These are phyloP conservation scores for Omphalea diandra DNA, from an alignment of 441 rosid genomes.

Conservation along the genomic window DNA sequence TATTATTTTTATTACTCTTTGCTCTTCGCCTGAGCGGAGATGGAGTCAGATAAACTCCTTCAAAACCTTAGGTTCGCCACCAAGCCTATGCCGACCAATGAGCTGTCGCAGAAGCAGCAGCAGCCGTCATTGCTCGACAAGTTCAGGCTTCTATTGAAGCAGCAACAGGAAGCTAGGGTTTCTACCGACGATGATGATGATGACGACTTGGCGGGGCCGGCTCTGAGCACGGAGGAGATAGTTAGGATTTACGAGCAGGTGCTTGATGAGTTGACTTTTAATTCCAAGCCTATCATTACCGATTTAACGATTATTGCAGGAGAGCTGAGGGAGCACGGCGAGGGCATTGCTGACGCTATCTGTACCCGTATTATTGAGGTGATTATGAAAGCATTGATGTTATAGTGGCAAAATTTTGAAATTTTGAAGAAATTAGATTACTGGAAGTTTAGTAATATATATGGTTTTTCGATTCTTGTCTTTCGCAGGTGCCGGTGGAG, in stretches of 20 bases:
- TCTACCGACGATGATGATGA: slow-evolving; percentile 35
- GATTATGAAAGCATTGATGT: no score
- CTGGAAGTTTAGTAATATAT: no score
- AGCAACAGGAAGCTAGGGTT: slow-evolving; percentile 37
- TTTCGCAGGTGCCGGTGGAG: slow-evolving; percentile 75
- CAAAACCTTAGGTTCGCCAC: slow-evolving; percentile 14
- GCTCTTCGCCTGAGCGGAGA: slow-evolving; percentile 27
- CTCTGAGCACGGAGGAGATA: slow-evolving; percentile 49
- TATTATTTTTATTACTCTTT: neutral
- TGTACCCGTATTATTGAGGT: slow-evolving; percentile 92
- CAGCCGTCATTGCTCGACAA: slow-evolving; percentile 44
- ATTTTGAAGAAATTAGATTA: no score
- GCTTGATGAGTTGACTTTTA: slow-evolving; percentile 70
- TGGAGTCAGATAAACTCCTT: slow-evolving; percentile 29
- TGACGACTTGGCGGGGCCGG: slow-evolving; percentile 21
- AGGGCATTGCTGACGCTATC: slow-evolving; percentile 87
- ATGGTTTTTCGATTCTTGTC: no score
- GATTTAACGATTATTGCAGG: slow-evolving; percentile 98
- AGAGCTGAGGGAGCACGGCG: slow-evolving; percentile 73
- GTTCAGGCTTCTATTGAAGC: slow-evolving; percentile 53
- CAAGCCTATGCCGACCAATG: slow-evolving; percentile 40
- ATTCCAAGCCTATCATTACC: slow-evolving; percentile 95
- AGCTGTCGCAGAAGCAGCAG: slow-evolving; percentile 41
- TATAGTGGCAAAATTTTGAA: no score
- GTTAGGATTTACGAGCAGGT: slow-evolving; percentile 70